Base-by-base conservation (phyloP, 768 basidiomycete genomes). In the Psilocybe tampanensis region DNA sequence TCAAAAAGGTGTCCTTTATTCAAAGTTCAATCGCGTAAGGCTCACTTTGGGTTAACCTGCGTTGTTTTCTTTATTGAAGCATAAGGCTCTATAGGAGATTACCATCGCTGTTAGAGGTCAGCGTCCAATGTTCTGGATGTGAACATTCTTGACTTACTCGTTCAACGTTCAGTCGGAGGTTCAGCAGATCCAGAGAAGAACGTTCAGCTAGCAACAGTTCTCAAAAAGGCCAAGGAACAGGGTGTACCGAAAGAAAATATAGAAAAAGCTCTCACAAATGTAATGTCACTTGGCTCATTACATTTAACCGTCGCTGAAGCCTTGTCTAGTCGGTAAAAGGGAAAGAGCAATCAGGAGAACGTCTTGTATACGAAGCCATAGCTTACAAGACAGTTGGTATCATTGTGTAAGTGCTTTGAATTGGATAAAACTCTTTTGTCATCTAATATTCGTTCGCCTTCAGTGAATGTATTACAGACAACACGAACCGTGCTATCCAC, bases 181-280 rank as follows among this genome's bases (percentile, higher is more conserved):
- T 83, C 84, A 36, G 58, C 74, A 1, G 83, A 83, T 63, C 84
- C 85, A 6, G 75, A 72, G 26, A 72, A 78, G 57, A 89, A 89
- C 64, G 36, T 74, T 8, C 74, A 80, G 2, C 72, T 90, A 44
- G 82, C 83, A 1, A 67, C 75, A 5, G 81, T 77, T 5, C 64
- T 90, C n/a, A 84, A 80, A 62, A 74, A 81, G 34, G 82, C 80
- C 0, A 86, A 77, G 66, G 77, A 82, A 0, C 71, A 74, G 48
- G 84, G 86, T 29, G 81, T 89, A 9, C 88, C 88, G 12, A 89
- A 81, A 61, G 85, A 87, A 44, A 89, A 88, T 68, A 82, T 90
- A 5, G 85, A 85, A 56, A 84, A 77, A 23, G 82, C 87, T 0
- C 70, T 89, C 45, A 78, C 76, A 43, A 83, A 78, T 73, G 88